Percentiles rank a stretch among this genome's conserved stretches.
These are phyloP conservation scores for Fallopia convolvulus DNA, from an alignment of 148 eudicot species.

Conservation along the genomic window DNA sequence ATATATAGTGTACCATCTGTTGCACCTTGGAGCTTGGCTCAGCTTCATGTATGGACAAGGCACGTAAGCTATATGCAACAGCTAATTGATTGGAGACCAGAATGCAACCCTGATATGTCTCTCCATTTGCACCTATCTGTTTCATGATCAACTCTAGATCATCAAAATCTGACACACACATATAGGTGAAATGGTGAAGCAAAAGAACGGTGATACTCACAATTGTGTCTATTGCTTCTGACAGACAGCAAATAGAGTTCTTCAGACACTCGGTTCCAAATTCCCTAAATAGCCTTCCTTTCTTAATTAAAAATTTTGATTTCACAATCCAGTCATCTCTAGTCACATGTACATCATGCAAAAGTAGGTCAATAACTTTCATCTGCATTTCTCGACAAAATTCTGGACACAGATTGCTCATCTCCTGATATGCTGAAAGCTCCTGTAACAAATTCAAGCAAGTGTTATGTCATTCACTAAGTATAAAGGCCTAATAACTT, in stretches of 20 bases:
- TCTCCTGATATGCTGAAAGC: constrained; percentile 53
- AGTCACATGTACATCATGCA: constrained; percentile 42
- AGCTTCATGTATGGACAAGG: constrained; percentile 59
- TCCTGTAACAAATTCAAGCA: constrained; percentile 45
- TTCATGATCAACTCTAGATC: constrained; percentile 19
- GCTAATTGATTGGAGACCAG: constrained; percentile 43
- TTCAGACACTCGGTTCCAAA: constrained; percentile 38
- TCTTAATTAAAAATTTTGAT: constrained; percentile 42
- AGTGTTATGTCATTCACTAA: constrained; percentile 2
- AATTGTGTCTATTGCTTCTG: constrained; percentile 60
- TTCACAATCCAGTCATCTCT: constrained; percentile 36
- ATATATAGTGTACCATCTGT: constrained; percentile 5
- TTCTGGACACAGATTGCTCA: constrained; percentile 35
- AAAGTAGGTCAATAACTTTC: constrained; percentile 45
- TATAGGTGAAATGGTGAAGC: background rate
- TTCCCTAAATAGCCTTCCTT: constrained; percentile 53
- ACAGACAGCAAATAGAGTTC: constrained; percentile 48
- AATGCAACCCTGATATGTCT: constrained; percentile 16
- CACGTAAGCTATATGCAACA: constrained; percentile 63
- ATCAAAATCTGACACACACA: constrained; percentile 8
- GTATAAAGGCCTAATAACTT: background rate
- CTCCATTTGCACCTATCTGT: constrained; percentile 35
- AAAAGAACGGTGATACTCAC: constrained; percentile 30
- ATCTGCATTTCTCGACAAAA: constrained; percentile 58
- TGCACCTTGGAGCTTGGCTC: constrained; percentile 53